Conservation (phyloP, 495 filamentous ascomycete species). For the Hypoxylon crocopeplum region DNA sequence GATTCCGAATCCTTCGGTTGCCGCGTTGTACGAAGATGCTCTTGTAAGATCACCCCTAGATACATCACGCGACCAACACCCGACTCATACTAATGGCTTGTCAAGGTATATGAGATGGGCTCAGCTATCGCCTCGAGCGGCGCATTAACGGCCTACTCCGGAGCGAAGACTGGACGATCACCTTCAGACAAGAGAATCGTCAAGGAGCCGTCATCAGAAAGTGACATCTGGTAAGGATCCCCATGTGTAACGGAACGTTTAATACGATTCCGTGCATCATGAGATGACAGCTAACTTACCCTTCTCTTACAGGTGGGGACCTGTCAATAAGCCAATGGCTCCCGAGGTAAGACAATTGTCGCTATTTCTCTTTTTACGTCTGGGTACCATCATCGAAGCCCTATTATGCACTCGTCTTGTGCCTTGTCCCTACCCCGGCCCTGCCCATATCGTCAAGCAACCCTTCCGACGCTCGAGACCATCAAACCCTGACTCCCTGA, state of each 20-base stretch:
- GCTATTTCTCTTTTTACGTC: slow-evolving; percentile 4
- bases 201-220: slow-evolving; percentile 85
- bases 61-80: slow-evolving; percentile 21
- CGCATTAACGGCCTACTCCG: slow-evolving; percentile 95
- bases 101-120: slow-evolving; percentile 86
- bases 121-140: slow-evolving; percentile 95
- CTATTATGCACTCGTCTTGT: neutral
- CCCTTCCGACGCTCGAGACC: too few species aligned
- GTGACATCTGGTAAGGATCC: slow-evolving; percentile 90
- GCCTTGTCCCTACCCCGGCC: neutral
- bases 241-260: too few species aligned
- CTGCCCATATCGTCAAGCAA: neutral
- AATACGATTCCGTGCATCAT: neutral
- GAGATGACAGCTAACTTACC: slow-evolving; percentile 11
- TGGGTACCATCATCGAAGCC: neutral
- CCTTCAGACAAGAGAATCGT: slow-evolving; percentile 97
- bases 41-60: slow-evolving; percentile 56
- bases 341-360: slow-evolving; percentile 77
- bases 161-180: slow-evolving; percentile 96
- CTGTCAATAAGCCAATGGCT: slow-evolving; percentile 98
- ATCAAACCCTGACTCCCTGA: too few species aligned
- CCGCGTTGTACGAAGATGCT: slow-evolving; percentile 98
- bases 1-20: slow-evolving; percentile 88
- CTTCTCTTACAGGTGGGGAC: slow-evolving; percentile 58
- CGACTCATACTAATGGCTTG: slow-evolving; percentile 23